Percentiles rank a stretch among this genome's conserved stretches.
These are phyloP conservation scores for Fragaria nilgerrensis DNA, from an alignment of 306 rosid species.

Conservation along the genomic window DNA sequence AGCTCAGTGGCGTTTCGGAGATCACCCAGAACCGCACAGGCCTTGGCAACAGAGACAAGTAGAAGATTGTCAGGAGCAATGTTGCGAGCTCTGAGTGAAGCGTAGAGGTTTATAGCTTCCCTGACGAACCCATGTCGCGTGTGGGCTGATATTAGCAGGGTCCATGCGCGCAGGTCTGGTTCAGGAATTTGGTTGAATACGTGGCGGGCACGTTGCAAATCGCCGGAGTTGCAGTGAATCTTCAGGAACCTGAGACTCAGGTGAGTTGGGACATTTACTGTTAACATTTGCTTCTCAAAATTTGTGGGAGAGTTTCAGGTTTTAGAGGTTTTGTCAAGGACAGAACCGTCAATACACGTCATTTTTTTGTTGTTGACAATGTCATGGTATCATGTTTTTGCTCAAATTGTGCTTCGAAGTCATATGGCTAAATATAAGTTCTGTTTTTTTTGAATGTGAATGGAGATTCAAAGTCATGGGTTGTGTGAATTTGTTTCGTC, in stretches of 20 bases:
- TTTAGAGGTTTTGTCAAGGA: not conserved
- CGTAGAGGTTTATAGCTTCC: slow-evolving; percentile 38
- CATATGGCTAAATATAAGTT: no score
- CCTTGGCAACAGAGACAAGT: slow-evolving; percentile 38
- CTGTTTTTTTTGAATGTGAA: not conserved
- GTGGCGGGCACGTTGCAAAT: slow-evolving; percentile 43
- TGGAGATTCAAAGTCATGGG: not conserved
- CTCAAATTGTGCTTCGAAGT: no score
- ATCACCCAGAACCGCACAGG: slow-evolving; percentile 47
- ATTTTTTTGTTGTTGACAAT: no score
- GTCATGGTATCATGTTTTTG: no score
- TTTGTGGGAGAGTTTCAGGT: not conserved
- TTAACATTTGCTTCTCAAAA: slow-evolving; percentile 13
- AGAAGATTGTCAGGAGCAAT: slow-evolving; percentile 30
- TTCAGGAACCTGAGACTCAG: slow-evolving; percentile 33
- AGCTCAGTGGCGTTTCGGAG: slow-evolving; percentile 10
- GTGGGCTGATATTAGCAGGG: slow-evolving; percentile 44
- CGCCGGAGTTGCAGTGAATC: slow-evolving; percentile 31
- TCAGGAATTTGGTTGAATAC: slow-evolving; percentile 46
- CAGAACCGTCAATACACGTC: no score
- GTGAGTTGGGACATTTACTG: slow-evolving; percentile 36
- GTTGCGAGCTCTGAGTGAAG: slow-evolving; percentile 21
- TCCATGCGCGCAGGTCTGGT: slow-evolving; percentile 45
- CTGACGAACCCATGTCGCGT: slow-evolving; percentile 33
- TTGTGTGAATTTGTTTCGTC: not conserved